A percentile compares a stretch with the other conserved stretches of the same genome.
phyloP scores from a whole-genome alignment of 345 rosid genomes.

The Litchi chinensis region DNA sequence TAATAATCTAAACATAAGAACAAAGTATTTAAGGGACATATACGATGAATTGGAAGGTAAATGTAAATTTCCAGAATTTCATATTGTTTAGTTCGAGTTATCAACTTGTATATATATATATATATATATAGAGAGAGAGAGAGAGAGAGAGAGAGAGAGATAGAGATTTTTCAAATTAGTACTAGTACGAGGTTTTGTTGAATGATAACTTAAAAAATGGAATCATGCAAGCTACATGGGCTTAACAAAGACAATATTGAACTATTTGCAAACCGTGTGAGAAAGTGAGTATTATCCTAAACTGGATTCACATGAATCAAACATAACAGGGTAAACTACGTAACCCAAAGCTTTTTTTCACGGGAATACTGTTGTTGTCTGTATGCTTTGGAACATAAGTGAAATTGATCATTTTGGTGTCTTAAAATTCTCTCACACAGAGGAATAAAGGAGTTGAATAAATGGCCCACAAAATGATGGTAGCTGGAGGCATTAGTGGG shows the following conservation, averaged over 20 bases:
- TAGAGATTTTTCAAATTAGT: not conserved
- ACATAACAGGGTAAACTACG: not conserved
- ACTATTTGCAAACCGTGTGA: not conserved
- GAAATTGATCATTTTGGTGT: constrained; percentile 4
- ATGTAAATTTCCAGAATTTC: not conserved
- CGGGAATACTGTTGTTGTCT: not conserved
- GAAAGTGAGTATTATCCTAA: not conserved
- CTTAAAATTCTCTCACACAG: constrained; percentile 23
- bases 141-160: too few relatives aligned
- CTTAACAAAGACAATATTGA: too few relatives aligned
- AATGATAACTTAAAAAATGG: too few relatives aligned
- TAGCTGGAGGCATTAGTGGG: constrained; percentile 14
- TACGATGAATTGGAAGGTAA: not conserved
- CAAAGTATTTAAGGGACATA: not conserved
- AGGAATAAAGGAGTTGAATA: constrained; percentile 6
- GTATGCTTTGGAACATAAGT: constrained; percentile 21
- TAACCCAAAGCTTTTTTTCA: not conserved
- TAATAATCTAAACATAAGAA: not conserved
- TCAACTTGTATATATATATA: too few relatives aligned
- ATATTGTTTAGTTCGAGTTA: not conserved
- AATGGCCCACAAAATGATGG: constrained; percentile 23
- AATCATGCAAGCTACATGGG: too few relatives aligned
- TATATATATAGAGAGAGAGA: too few relatives aligned
- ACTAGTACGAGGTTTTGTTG: not conserved
- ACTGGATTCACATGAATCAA: not conserved